These are phyloP conservation scores for Musa schizocarpa DNA, from an alignment of 176 grass and related monocot genomes.

Conservation along the genomic window DNA sequence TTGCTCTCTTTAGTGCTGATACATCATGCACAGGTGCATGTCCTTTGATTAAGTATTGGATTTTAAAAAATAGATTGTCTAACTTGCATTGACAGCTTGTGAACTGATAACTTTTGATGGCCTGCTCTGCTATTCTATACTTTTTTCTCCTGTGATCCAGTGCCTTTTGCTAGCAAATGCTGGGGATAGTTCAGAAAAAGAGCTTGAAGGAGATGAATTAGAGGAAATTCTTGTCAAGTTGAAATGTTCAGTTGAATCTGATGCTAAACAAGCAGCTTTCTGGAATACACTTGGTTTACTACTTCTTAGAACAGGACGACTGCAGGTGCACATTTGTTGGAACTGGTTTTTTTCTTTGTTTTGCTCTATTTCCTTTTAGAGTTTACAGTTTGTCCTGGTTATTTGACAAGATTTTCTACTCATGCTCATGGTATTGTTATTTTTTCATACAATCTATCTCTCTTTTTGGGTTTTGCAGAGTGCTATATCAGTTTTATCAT, in stretches of 20 bases:
- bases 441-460: background rate
- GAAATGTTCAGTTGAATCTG: slow-evolving; percentile 75
- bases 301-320: slow-evolving; percentile 72
- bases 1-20: slow-evolving; percentile 84
- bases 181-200: slow-evolving; percentile 83
- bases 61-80: background rate
- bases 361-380: background rate
- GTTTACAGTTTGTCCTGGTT: background rate
- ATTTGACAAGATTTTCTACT: background rate
- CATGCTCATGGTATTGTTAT: background rate
- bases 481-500: slow-evolving; percentile 91
- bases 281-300: slow-evolving; percentile 93
- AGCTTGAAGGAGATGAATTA: slow-evolving; percentile 63
- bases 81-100: background rate
- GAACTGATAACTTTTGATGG: background rate
- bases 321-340: slow-evolving; percentile 42
- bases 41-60: background rate
- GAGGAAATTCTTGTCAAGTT: slow-evolving; percentile 79
- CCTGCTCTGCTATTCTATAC: background rate
- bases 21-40: slow-evolving; percentile 87
- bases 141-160: slow-evolving; percentile 29
- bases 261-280: slow-evolving; percentile 88
- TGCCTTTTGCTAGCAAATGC: slow-evolving; percentile 86
- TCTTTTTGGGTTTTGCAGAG: slow-evolving; percentile 46
- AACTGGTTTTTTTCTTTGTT: slow-evolving; percentile 2